Percentiles rank a stretch among this genome's conserved stretches.
Evolutionary conservation across 2,329 filamentous ascomycete species (phyloP).

Genomic region (Arthrocladium fulminans): DNA sequence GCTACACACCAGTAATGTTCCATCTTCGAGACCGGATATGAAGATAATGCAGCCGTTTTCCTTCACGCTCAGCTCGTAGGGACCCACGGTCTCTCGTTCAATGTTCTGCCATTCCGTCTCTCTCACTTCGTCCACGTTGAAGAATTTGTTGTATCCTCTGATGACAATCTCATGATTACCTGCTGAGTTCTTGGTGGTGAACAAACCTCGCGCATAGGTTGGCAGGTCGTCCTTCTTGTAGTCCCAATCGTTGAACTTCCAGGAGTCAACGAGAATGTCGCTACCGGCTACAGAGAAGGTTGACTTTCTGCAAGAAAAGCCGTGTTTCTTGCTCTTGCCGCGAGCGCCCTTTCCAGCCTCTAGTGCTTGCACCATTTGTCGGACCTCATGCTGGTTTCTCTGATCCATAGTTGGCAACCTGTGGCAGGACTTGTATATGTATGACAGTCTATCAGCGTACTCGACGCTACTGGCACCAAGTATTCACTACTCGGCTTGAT

Average conservation of each 20-base stretch:
- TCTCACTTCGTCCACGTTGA: constrained; percentile 77
- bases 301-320: constrained; percentile 70
- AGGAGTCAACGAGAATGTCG: constrained; percentile 70
- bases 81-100: constrained; percentile 63
- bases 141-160: constrained; percentile 97
- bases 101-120: constrained; percentile 80
- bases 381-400: constrained; percentile 62
- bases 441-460: neutral
- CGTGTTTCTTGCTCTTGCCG: constrained; percentile 42
- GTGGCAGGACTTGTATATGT: neutral
- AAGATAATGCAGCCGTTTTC: constrained; percentile 99
- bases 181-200: constrained; percentile 64
- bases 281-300: constrained; percentile 61
- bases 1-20: constrained; percentile 88
- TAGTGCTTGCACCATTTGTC: constrained; percentile 56
- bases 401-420: constrained; percentile 41
- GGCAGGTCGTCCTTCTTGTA: constrained; percentile 83
- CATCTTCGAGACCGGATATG: constrained; percentile 82
- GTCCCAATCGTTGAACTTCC: constrained; percentile 90
- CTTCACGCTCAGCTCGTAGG: constrained; percentile 93
- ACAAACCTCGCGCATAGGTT: constrained; percentile 86
- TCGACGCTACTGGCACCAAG: too few species aligned
- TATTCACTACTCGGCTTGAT: neutral
- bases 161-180: constrained; percentile 69
- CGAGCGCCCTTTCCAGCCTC: constrained; percentile 49